Evolutionary conservation across 2,329 filamentous ascomycete species (phyloP).

Genomic region (Ceratocystis destructans): DNA sequence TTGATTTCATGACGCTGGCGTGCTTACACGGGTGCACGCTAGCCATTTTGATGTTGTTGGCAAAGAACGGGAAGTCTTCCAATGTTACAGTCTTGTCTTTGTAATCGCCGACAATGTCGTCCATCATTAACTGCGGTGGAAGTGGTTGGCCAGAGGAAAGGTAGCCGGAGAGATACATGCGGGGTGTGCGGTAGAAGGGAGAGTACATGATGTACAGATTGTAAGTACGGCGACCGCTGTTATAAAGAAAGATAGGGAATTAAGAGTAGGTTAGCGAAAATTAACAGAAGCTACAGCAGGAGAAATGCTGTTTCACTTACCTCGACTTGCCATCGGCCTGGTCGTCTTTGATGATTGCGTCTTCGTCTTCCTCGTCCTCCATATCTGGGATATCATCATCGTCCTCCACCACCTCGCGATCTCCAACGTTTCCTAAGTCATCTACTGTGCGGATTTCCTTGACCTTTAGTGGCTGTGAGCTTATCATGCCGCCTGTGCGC

Average conservation of each 20-base stretch:
- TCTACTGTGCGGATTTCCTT: conserved; percentile 78
- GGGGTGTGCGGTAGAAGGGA: conserved; percentile 89
- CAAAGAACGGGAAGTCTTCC: conserved; percentile 93
- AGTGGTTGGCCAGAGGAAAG: conserved; percentile 65
- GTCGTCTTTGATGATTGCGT: conserved; percentile 78
- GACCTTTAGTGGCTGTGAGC: conserved; percentile 61
- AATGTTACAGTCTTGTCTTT: conserved; percentile 98
- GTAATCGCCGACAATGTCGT: conserved; percentile 91
- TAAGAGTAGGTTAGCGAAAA: conserved; percentile 18
- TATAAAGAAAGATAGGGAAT: neutral
- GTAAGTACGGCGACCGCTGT: conserved; percentile 76
- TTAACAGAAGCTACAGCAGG: neutral
- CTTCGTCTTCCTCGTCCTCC: conserved; percentile 95
- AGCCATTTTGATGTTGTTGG: conserved; percentile 85
- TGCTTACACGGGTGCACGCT: conserved; percentile 96
- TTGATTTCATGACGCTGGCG: conserved; percentile 92
- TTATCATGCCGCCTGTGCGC: conserved; percentile 66
- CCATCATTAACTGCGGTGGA: conserved; percentile 78
- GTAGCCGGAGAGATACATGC: conserved; percentile 90
- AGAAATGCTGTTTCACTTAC: neutral
- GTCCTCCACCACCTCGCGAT: conserved; percentile 60
- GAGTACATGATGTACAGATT: conserved; percentile 98
- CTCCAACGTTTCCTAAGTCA: conserved; percentile 73
- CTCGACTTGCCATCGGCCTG: conserved; percentile 12
- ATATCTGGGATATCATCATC: conserved; percentile 87